These are phyloP conservation scores for Trapa incisa DNA, from an alignment of 345 rosid genomes.

Conservation along the genomic window DNA sequence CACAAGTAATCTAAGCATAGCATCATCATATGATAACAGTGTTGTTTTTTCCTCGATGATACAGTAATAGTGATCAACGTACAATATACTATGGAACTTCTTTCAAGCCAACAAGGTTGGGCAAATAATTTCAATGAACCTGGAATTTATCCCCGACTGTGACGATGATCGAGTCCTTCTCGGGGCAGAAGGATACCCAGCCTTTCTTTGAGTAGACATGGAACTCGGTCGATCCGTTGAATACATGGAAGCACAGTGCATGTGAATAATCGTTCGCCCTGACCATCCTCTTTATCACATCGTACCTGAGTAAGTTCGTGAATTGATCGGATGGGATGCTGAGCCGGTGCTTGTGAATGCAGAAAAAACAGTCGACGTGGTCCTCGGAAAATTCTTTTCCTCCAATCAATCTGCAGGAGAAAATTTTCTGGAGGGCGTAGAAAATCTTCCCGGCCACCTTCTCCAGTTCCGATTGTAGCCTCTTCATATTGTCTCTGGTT, in stretches of 20 bases:
- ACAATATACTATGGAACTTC: no score
- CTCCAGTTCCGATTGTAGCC: constrained; percentile 29
- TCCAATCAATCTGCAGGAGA: background rate
- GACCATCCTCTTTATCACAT: constrained; percentile 66
- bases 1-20: no score
- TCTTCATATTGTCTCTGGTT: constrained; percentile 52
- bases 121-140: constrained; percentile 20
- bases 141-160: constrained; percentile 67
- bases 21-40: no score
- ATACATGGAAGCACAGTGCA: constrained; percentile 45
- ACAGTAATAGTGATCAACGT: no score
- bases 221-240: constrained; percentile 43
- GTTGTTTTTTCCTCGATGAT: no score
- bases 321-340: constrained; percentile 15
- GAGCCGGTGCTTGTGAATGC: constrained; percentile 31
- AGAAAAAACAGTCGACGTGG: constrained; percentile 25
- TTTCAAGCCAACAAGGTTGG: no score
- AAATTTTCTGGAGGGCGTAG: constrained; percentile 13
- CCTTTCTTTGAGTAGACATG: constrained; percentile 89
- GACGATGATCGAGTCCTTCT: constrained; percentile 43
- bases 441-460: constrained; percentile 38
- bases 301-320: constrained; percentile 29
- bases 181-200: constrained; percentile 64
- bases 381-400: constrained; percentile 12
- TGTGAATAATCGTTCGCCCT: constrained; percentile 66